Evolutionary conservation across 352 stramenopile genomes (phyloP).

Genomic region (Globisporangium spinosum): DNA sequence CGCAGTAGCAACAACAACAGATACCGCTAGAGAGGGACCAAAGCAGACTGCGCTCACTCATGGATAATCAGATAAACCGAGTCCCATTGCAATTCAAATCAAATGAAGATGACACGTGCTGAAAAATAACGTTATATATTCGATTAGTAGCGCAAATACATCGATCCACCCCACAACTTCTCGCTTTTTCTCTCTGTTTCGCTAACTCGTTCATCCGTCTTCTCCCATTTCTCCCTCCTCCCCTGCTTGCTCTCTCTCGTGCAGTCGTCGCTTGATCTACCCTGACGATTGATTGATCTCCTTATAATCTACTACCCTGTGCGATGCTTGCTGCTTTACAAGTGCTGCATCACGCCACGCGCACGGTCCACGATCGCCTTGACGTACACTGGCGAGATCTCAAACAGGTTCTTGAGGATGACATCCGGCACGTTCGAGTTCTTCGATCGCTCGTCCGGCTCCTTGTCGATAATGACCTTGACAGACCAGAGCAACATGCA

Average conservation of each 20-base stretch:
- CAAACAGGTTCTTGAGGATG: slow-evolving; percentile 87
- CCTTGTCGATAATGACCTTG: slow-evolving; percentile 77
- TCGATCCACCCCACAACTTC: slow-evolving; percentile 14
- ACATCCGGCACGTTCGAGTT: slow-evolving; percentile 82
- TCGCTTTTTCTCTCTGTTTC: not conserved
- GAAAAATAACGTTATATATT: slow-evolving; percentile 43
- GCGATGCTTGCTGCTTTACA: slow-evolving; percentile 20
- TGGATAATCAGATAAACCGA: too few species aligned
- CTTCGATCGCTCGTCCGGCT: slow-evolving; percentile 67
- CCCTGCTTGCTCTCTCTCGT: not conserved
- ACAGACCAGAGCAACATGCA: slow-evolving; percentile 81
- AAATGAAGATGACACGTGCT: not conserved
- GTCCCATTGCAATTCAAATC: not conserved
- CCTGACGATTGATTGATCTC: not conserved
- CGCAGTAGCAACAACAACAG: slow-evolving; percentile 5
- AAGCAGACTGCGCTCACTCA: too few species aligned
- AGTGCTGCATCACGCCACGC: slow-evolving; percentile 44
- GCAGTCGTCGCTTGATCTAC: slow-evolving; percentile 17
- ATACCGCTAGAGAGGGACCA: slow-evolving; percentile 2
- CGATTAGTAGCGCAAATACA: slow-evolving; percentile 17
- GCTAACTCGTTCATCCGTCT: not conserved
- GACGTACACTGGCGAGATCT: slow-evolving; percentile 81
- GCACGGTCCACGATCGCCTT: slow-evolving; percentile 80
- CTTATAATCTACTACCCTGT: not conserved
- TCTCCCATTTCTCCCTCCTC: not conserved